Conservation (phyloP, 148 eudicot species). For the Vaccinium corymbosum region DNA sequence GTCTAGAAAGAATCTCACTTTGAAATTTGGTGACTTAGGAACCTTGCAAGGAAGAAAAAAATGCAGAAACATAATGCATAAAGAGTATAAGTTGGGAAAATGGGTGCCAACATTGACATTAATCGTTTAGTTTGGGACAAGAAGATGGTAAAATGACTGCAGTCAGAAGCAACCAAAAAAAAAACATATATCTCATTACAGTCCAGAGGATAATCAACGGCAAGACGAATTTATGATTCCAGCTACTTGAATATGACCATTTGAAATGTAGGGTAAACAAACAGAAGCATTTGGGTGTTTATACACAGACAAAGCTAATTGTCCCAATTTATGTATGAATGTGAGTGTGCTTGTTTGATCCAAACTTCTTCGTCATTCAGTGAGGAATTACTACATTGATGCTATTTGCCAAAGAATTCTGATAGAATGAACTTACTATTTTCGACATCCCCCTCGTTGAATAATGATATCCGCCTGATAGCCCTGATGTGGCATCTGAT, state of each 20-base stretch:
- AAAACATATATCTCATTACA: no score
- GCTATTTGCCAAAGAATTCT: neutral
- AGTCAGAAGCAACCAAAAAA: neutral
- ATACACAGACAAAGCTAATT: neutral
- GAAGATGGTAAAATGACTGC: neutral
- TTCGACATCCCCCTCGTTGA: constrained; percentile 31
- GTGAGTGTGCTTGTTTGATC: neutral
- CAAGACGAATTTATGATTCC: neutral
- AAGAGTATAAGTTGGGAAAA: neutral
- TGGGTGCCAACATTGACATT: neutral
- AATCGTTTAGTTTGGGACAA: neutral
- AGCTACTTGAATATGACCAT: neutral
- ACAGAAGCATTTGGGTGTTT: neutral
- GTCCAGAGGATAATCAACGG: neutral
- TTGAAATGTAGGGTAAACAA: neutral
- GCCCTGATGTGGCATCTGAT: constrained; percentile 30
- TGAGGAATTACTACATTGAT: neutral
- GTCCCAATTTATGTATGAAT: neutral
- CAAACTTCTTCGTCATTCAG: neutral
- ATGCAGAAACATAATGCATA: neutral
- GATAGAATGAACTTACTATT: constrained; percentile 19
- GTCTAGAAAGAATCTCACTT: constrained; percentile 39
- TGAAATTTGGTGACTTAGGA: constrained; percentile 53
- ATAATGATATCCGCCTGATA: constrained; percentile 38
- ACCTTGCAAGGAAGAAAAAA: constrained; percentile 22